Conservation (phyloP, 768 basidiomycete genomes). For the Agrocybe pediades region DNA sequence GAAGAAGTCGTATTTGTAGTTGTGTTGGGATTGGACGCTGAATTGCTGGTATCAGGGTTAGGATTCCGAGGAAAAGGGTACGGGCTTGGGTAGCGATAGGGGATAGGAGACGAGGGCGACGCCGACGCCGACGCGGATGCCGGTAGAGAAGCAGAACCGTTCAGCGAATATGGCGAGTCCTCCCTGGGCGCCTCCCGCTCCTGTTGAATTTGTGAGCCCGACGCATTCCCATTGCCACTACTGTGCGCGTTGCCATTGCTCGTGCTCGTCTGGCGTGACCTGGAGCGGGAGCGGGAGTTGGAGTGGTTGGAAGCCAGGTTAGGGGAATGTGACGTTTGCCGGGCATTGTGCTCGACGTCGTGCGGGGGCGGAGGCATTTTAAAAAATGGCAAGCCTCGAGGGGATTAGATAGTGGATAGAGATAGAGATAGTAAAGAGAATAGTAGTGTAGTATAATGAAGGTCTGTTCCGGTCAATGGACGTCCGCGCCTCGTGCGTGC, state of each 20-base stretch:
- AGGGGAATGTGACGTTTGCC: no score
- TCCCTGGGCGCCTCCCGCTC: neutral
- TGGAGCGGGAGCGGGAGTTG: no score
- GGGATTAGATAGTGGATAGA: neutral
- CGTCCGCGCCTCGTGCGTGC: neutral
- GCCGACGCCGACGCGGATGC: neutral
- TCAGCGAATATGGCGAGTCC: neutral
- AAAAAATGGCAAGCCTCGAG: neutral
- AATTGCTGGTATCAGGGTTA: neutral
- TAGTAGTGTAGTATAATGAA: neutral
- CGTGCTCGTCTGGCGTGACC: neutral
- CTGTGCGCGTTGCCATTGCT: neutral
- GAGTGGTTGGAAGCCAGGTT: no score
- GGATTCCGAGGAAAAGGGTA: neutral
- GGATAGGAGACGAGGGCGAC: neutral
- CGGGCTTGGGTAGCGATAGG: neutral
- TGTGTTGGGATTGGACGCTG: neutral
- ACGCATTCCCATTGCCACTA: neutral
- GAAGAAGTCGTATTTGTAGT: neutral
- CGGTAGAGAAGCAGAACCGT: no score
- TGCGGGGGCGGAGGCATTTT: neutral
- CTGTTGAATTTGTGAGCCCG: neutral
- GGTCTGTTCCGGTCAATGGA: no score
- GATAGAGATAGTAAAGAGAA: neutral
- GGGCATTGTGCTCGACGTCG: no score